Base-by-base conservation (phyloP, 805 yeast genomes). In the Candida koratica region DNA sequence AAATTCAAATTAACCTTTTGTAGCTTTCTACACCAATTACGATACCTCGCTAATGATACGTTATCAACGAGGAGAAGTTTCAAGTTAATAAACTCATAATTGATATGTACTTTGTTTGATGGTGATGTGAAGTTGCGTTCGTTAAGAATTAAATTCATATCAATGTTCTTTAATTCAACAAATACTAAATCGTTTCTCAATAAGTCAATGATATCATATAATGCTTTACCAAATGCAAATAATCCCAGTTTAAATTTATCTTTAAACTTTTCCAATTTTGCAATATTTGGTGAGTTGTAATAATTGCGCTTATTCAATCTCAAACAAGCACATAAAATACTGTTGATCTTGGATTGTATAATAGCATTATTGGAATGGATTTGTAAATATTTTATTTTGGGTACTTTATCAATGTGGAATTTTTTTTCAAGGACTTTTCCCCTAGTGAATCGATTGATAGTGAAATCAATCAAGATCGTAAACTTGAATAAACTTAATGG, bases 11-110 rank as follows among this genome's bases (percentile, higher is more conserved):
- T 36, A 3, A 18, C 4, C 46, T 5, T 10, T 25, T 52, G 51
- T 18, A 55, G 49, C 1, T 33, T 25, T 3, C 11, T 25, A 4
- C 51, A 6, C 59, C 58, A 54, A 7, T 36, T 32, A 4, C 18
- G 8, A 35, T 48, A 31, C 19, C 40, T 43, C 1, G 41, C 13
- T 10, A 47, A 37, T 6, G 56, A 44, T 4, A 42, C 35, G 32
- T 49, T 55, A 35, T 58, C 60, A 15, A 58, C 37, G 8, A 48
- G 28, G n/a, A 57, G 34, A 15, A 54, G 16, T 19, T 50, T 47
- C 16, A 58, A 37, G 2, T 32, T 29, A 3, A 51, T 47, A 25
- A 56, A 49, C 0, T 32, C 12, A 27, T 27, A 17, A 17, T 27
- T 33, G 4, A 25, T 9, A n/a, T 17, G 7, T 20, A 10, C 10